Conservation (phyloP, 1,284 basidiomycete species). For the Hypsizygus ulmarius region DNA sequence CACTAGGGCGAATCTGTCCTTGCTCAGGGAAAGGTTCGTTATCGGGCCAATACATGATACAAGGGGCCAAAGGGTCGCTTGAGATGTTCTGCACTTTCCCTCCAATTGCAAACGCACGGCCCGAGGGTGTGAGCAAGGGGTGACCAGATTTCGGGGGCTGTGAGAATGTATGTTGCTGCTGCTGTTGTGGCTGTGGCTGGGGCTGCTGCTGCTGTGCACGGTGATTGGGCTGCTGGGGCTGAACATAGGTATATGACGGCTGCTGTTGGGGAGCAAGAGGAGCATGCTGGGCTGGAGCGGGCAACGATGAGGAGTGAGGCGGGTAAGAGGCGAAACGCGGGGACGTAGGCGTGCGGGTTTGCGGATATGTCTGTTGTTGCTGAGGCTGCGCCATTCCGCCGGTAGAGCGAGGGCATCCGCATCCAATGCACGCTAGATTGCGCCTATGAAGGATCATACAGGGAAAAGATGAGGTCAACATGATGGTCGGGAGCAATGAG, state of each 20-base stretch:
- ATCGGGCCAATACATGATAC: constrained; percentile 84
- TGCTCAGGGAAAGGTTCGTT: constrained; percentile 77
- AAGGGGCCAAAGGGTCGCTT: constrained; percentile 62
- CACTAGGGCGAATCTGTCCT: constrained; percentile 68
- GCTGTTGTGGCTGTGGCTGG: constrained; percentile 4
- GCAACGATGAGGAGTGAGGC: constrained; percentile 16
- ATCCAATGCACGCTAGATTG: constrained; percentile 70
- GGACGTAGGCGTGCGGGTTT: constrained; percentile 37
- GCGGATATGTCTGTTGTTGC: constrained; percentile 24
- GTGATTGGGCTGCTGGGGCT: constrained; percentile 15
- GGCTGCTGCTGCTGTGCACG: neutral
- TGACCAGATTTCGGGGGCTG: constrained; percentile 38
- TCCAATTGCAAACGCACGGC: constrained; percentile 66
- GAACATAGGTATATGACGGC: constrained; percentile 12
- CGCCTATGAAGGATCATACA: constrained; percentile 56
- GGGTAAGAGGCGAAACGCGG: constrained; percentile 39
- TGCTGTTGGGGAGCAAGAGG: constrained; percentile 19
- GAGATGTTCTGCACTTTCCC: constrained; percentile 78
- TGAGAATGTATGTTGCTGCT: constrained; percentile 9
- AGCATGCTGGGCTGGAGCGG: constrained; percentile 18
- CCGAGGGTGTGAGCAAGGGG: constrained; percentile 75
- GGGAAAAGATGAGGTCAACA: constrained; percentile 44
- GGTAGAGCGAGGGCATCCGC: constrained; percentile 57
- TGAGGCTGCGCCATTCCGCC: constrained; percentile 30
- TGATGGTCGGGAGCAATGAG: constrained; percentile 19